Conservation (phyloP, 371 early-diverging fungal genomes). For the Mucor circinelloides region DNA sequence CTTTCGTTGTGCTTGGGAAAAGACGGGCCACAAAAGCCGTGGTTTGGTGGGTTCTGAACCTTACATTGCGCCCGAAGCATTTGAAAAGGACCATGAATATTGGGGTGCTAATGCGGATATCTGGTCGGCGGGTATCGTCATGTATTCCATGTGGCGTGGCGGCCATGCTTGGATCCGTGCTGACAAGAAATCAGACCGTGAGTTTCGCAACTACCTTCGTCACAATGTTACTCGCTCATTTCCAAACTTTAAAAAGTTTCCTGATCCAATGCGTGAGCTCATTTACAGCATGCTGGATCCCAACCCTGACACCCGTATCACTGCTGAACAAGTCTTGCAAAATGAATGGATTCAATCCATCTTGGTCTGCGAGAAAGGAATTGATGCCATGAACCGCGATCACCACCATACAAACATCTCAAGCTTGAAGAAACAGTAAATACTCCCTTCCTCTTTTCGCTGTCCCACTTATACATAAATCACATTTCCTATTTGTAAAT, state of each 20-base stretch:
- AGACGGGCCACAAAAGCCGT: constrained; percentile 59
- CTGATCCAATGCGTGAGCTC: constrained; percentile 53
- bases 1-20: constrained; percentile 82
- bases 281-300: constrained; percentile 84
- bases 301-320: constrained; percentile 67
- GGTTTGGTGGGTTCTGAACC: constrained; percentile 86
- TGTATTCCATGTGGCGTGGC: constrained; percentile 74
- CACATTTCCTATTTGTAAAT: constrained; percentile 7
- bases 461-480: background rate
- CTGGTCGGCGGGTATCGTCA: constrained; percentile 82
- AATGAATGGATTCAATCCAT: constrained; percentile 71
- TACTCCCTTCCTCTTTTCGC: background rate
- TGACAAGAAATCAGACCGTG: constrained; percentile 61
- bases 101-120: constrained; percentile 77
- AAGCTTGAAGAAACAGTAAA: constrained; percentile 1
- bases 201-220: constrained; percentile 65
- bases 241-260: constrained; percentile 63
- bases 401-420: constrained; percentile 22
- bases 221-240: constrained; percentile 51
- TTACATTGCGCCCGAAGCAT: constrained; percentile 89
- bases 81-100: constrained; percentile 59
- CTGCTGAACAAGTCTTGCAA: constrained; percentile 58
- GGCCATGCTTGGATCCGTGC: constrained; percentile 79
- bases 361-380: constrained; percentile 42
- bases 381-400: constrained; percentile 22